These are phyloP conservation scores for Gymnopilus dilepis DNA, from an alignment of 768 basidiomycete species.

Conservation along the genomic window DNA sequence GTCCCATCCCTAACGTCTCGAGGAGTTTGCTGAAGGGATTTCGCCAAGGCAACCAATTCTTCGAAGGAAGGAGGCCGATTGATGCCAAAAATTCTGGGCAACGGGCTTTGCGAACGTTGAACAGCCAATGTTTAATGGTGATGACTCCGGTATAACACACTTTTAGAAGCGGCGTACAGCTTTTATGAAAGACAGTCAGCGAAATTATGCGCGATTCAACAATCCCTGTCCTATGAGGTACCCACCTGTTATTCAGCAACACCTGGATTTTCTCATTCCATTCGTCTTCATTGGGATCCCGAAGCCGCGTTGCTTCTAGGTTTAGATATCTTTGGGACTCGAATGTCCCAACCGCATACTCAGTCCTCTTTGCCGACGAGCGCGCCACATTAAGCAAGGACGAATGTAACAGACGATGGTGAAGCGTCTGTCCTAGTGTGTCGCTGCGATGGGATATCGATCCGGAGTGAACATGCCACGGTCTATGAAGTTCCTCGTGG, in stretches of 20 bases:
- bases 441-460: constrained; percentile 38
- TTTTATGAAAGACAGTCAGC: constrained; percentile 20
- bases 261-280: constrained; percentile 48
- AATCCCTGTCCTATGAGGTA: not conserved
- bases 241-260: constrained; percentile 51
- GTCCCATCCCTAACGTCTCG: constrained; percentile 39
- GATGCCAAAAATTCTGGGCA: not conserved
- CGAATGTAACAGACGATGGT: constrained; percentile 35
- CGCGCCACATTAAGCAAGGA: constrained; percentile 45
- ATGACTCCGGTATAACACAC: constrained; percentile 45
- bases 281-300: constrained; percentile 51
- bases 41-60: not conserved
- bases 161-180: constrained; percentile 59
- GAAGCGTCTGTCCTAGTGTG: not conserved
- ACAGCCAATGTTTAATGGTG: constrained; percentile 57
- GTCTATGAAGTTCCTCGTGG: not conserved
- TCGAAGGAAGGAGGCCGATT: not conserved
- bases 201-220: too few relatives aligned
- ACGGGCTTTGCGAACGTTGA: constrained; percentile 38
- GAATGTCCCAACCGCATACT: constrained; percentile 73
- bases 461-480: constrained; percentile 31
- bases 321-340: constrained; percentile 75
- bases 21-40: constrained; percentile 22
- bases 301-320: constrained; percentile 59
- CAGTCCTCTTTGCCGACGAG: constrained; percentile 35